These are phyloP conservation scores for Chalciporus pseudorubinellus DNA, from an alignment of 768 basidiomycete genomes.

Conservation along the genomic window DNA sequence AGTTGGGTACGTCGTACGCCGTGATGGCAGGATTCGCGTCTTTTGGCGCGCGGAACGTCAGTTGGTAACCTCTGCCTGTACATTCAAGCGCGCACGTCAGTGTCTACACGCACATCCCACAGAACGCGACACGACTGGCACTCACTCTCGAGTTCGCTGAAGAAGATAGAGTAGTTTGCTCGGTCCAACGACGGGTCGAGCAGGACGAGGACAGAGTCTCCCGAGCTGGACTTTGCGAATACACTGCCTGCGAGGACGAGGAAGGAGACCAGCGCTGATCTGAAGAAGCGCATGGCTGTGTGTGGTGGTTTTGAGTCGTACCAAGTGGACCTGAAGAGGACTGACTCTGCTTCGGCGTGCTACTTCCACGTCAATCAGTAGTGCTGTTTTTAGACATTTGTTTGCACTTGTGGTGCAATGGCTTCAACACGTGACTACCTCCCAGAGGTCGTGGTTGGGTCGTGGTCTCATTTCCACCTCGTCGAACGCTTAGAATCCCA, in stretches of 20 bases:
- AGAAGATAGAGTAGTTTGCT: conserved; percentile 79
- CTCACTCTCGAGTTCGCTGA: conserved; percentile 69
- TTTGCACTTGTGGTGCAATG: conserved; percentile 22
- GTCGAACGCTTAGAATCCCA: no score
- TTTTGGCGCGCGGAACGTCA: conserved; percentile 85
- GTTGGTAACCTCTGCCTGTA: conserved; percentile 75
- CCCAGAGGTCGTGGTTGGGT: no score
- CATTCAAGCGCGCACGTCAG: conserved; percentile 2
- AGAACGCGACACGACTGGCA: conserved; percentile 10
- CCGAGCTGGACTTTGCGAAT: conserved; percentile 71
- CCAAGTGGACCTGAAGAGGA: not conserved
- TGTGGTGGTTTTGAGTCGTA: not conserved
- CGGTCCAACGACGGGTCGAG: conserved; percentile 70
- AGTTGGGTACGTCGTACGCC: conserved; percentile 69
- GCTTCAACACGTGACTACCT: conserved; percentile 16
- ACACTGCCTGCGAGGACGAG: conserved; percentile 26
- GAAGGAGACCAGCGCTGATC: conserved; percentile 26
- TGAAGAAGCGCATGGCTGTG: conserved; percentile 28
- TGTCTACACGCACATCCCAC: not conserved
- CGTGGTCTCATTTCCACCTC: no score
- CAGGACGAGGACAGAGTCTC: conserved; percentile 80
- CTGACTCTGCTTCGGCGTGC: no score
- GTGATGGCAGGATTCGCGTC: conserved; percentile 64
- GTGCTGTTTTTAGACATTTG: conserved; percentile 13
- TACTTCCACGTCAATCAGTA: conserved; percentile 21